Conservation (phyloP, 2,329 filamentous ascomycete genomes). For the Aspergillus awamori region DNA sequence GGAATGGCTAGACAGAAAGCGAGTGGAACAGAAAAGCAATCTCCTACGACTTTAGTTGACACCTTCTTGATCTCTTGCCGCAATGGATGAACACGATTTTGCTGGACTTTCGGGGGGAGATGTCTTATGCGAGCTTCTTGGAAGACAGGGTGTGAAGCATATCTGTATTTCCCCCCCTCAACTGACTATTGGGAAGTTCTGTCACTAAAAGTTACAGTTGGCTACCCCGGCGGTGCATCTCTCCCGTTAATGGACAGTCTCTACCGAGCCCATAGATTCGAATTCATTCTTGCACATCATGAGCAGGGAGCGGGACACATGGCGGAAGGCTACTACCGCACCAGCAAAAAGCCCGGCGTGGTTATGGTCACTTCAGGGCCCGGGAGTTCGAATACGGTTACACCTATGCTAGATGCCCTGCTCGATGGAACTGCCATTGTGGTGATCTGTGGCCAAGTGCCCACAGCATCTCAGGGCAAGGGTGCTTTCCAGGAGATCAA, state of each 20-base stretch:
- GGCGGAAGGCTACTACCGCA: slow-evolving; percentile 92
- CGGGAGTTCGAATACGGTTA: slow-evolving; percentile 91
- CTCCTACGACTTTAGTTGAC: no score
- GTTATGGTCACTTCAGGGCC: slow-evolving; percentile 93
- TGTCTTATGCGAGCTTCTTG: no score
- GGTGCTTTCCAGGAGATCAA: slow-evolving; percentile 96
- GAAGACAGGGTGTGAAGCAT: no score
- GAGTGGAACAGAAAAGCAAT: no score
- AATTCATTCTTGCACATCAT: slow-evolving; percentile 88
- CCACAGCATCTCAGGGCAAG: slow-evolving; percentile 80
- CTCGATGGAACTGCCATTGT: slow-evolving; percentile 92
- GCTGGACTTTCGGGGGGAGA: no score
- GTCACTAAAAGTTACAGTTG: slow-evolving; percentile 53
- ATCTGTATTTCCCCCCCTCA: no score
- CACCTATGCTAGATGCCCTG: slow-evolving; percentile 88
- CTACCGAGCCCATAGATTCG: slow-evolving; percentile 90
- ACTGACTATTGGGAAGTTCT: no score
- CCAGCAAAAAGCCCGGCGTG: slow-evolving; percentile 86
- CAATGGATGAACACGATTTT: no score
- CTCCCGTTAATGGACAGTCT: slow-evolving; percentile 96
- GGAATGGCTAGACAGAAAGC: no score
- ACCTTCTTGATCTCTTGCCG: no score
- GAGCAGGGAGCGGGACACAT: slow-evolving; percentile 97
- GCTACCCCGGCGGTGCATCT: slow-evolving; percentile 89
- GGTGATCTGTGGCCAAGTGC: slow-evolving; percentile 88